Conservation (phyloP, 208 protist species). For the Trypanosoma lewisi region DNA sequence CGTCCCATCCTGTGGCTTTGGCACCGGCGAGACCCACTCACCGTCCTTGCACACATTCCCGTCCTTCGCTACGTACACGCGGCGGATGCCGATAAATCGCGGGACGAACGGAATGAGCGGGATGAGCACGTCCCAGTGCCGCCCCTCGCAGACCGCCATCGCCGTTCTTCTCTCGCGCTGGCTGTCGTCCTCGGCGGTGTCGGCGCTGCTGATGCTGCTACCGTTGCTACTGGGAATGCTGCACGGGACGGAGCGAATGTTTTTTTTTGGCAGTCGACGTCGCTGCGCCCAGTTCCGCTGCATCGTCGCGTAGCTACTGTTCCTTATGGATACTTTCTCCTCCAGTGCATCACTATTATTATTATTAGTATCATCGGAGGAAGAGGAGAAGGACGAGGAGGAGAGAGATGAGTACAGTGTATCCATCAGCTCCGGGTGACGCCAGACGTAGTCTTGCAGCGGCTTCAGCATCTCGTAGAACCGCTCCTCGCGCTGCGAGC, state of each 20-base stretch:
- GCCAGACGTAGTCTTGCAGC: slow-evolving; percentile 54
- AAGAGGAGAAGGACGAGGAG: background rate
- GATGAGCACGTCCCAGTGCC: slow-evolving; percentile 35
- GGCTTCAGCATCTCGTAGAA: slow-evolving; percentile 74
- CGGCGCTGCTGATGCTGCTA: background rate
- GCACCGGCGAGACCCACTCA: background rate
- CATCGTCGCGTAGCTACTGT: background rate
- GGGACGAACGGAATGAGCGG: slow-evolving; percentile 69
- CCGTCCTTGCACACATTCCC: background rate
- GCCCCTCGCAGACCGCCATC: background rate
- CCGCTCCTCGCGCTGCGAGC: slow-evolving; percentile 64
- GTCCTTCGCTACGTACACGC: slow-evolving; percentile 22
- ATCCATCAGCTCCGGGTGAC: slow-evolving; percentile 1
- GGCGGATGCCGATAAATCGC: slow-evolving; percentile 59
- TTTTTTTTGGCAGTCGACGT: background rate
- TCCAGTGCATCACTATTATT: background rate
- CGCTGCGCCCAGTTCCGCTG: background rate
- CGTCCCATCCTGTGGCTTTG: background rate
- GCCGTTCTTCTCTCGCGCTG: background rate
- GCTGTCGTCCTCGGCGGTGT: background rate
- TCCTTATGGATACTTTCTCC: too few species aligned
- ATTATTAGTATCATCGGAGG: background rate
- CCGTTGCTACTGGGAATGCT: too few species aligned
- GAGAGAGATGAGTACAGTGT: background rate
- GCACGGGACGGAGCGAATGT: too few species aligned